Evolutionary conservation across 2,329 filamentous ascomycete genomes (phyloP), one percentile per base, ranked within the genome.

Genomic region (Aspergillus brunneoviolaceus): DNA sequence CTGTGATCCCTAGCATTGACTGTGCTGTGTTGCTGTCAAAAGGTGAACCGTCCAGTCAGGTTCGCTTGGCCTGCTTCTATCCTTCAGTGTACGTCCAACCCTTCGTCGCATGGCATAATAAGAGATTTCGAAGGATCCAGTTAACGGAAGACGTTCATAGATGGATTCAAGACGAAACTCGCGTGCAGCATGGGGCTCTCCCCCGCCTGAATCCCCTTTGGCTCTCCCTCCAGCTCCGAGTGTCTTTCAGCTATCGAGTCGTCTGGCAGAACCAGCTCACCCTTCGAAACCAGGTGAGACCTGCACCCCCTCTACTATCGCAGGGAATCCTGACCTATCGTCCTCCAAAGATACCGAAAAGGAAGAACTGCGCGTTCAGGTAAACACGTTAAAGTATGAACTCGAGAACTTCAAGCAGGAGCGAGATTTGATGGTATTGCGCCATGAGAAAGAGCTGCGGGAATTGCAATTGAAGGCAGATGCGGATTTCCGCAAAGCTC

Each of bases 351-450:
- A 79, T 66, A 65, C 70, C 12, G 77, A 77, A 57, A 88, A 85
- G 61, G 93, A 98, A 70, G 89, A 93, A 65, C 82, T 98, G 27
- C 93, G 94, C 71, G 91, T 94, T 2, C 92, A 97, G 76, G 82
- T 98, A 48, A 95, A 93, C 63, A 91, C 92, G 0, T 80, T 97
- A 54, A 89, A 88, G 63, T 99, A 97, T 78, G 91, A 94, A 60
- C 83, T 96, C 65, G 90, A 92, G 69, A 94, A 90, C 19, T 80
- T 91, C 56, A 93, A 94, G 69, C 91, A 96, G 67, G 94, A 98
- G 71, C 89, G 90, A 67, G 92, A 96, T 60, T 85, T 97, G 69
- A 81, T 87, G 51, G 83, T 87, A 10, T 82, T 96, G 16, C 88
- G 91, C 63, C 90, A 95, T 67, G 89, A 92, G 65, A 90, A 91